These are phyloP conservation scores for Aspergillus sp. DNA, from an alignment of 2,329 filamentous ascomycete species.

Conservation along the genomic window DNA sequence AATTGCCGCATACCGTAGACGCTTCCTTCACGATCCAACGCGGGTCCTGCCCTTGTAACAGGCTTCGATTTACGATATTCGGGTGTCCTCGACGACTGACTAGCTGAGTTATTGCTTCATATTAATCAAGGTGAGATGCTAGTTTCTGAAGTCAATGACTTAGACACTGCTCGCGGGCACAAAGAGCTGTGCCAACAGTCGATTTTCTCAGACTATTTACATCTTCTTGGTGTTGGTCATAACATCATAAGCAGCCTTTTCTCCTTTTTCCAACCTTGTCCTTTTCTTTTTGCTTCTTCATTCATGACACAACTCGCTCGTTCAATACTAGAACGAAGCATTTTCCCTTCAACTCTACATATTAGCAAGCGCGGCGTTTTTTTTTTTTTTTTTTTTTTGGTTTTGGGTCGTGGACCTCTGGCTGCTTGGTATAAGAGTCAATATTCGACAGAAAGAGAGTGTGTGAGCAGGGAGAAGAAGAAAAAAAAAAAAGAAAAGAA, in stretches of 20 bases:
- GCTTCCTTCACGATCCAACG: slow-evolving; percentile 42
- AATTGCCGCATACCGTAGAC: slow-evolving; percentile 46
- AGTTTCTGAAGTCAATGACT: slow-evolving; percentile 7
- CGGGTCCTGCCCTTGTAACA: slow-evolving; percentile 41
- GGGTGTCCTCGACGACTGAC: too few species aligned
- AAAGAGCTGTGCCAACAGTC: neutral
- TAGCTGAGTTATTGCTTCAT: neutral
- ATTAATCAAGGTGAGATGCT: slow-evolving; percentile 15
- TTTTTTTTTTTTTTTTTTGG: neutral
- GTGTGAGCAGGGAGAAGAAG: neutral
- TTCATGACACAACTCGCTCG: neutral
- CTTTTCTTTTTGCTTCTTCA: neutral
- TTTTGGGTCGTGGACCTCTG: slow-evolving; percentile 9
- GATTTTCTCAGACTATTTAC: neutral
- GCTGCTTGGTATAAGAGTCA: slow-evolving; percentile 16
- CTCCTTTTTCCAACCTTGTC: neutral
- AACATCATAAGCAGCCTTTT: neutral
- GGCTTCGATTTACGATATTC: neutral
- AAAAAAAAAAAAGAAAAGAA: neutral
- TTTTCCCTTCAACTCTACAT: slow-evolving; percentile 3
- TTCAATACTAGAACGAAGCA: neutral
- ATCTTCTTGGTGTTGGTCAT: neutral
- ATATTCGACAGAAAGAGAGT: slow-evolving; percentile 1
- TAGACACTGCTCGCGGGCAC: neutral
- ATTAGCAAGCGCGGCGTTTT: slow-evolving; percentile 11